Base-by-base conservation (phyloP, 116 monocot genomes). In the Iris pallida region DNA sequence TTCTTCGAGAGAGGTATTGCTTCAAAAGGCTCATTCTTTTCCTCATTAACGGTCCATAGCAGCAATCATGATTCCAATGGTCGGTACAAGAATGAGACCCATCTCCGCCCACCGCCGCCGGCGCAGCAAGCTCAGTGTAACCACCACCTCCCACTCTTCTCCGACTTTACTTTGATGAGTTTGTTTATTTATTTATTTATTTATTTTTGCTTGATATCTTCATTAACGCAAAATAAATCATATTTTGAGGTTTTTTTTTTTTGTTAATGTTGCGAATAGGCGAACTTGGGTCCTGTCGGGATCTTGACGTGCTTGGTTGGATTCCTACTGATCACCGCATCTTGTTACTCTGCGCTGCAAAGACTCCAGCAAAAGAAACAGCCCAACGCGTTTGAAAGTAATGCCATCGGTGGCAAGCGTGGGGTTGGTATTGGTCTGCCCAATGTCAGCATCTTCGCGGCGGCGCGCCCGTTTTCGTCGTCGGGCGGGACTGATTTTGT, bases 381-480 rank as follows among this genome's bases (percentile, higher is more conserved):
- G 42, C 47, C 64, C 48, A 64, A 48, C 17, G 30, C 30, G 30
- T 30, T 30, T 30, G 30, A 30, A 30, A 30, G 30, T 3, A 47
- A 17, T 64, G 16, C 10, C 10, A 8, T 30, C n/a, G 18, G 15
- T 40, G 30, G 14, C 13, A 65, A 49, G 4, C 8, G 30, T 68
- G 63, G 30, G 7, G 57, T 45, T 74, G 57, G 16, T 17, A 20
- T 8, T 4, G 42, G 20, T 6, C 43, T 75, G 11, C 73, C 67
- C 16, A 65, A 49, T 5, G 57, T 88, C 4, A 79, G 77, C 19
- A 80, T 88, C 53, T 88, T 82, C 65, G 59, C 88, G 2, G 88
- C 79, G 43, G 76, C 80, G 17, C 66, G 59, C 14, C 77, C 79
- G 0, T 76, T 81, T 9, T 59, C 47, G 4, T 59, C 16, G 40